Evolutionary conservation across 2,329 filamentous ascomycete genomes (phyloP).

Genomic region (Talaromyces rugulosus): DNA sequence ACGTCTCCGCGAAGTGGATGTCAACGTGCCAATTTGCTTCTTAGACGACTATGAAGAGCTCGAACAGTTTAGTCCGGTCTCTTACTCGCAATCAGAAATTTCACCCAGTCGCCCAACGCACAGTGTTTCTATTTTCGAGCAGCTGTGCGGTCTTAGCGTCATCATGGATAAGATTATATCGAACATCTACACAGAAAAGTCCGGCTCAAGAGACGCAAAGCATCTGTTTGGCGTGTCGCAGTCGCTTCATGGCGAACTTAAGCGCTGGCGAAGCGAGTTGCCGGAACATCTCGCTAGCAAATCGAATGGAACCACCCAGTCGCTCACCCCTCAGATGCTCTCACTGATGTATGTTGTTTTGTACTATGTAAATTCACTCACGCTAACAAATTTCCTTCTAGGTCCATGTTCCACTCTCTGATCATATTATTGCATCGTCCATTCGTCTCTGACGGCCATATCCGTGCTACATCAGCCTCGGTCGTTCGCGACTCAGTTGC

Average conservation of each 20-base stretch:
- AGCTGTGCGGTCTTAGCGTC: conserved; percentile 5
- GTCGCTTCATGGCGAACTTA: conserved; percentile 3
- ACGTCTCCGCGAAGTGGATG: conserved; percentile 3
- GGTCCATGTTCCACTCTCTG: conserved; percentile 8
- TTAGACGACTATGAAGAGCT: conserved; percentile 12
- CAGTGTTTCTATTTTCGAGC: conserved; percentile 9
- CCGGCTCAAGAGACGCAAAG: not conserved
- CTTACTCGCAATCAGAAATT: not conserved
- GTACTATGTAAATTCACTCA: not conserved
- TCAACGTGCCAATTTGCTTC: conserved; percentile 7
- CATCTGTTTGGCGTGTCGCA: conserved; percentile 1
- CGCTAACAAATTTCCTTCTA: not conserved
- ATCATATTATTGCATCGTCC: conserved; percentile 19
- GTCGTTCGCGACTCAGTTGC: conserved; percentile 24
- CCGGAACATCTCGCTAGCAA: conserved; percentile 4
- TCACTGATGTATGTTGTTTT: conserved; percentile 7
- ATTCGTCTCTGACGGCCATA: conserved; percentile 11
- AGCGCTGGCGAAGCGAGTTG: conserved; percentile 1
- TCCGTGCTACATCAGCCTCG: conserved; percentile 7
- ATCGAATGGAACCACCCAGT: not conserved
- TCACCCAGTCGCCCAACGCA: not conserved
- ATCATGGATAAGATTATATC: conserved; percentile 10
- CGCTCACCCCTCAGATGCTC: conserved; percentile 6
- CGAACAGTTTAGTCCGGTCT: conserved; percentile 5
- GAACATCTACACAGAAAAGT: conserved; percentile 8